Evolutionary conservation across 2,329 filamentous ascomycete species (phyloP).

Genomic region (Nothopassalora personata): DNA sequence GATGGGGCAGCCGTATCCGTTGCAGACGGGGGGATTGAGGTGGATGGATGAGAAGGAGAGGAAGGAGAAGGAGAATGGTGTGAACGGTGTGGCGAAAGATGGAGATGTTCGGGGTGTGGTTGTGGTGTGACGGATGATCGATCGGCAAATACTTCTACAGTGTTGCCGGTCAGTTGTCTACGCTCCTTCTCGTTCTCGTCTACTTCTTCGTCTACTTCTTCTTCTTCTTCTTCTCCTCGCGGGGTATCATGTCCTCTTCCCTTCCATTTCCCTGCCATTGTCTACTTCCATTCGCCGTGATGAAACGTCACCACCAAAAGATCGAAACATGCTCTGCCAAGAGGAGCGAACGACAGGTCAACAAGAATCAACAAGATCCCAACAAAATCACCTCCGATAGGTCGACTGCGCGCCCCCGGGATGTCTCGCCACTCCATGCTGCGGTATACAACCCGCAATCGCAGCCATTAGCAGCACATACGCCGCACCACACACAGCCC

Average conservation of each 20-base stretch:
- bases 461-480: constrained; percentile 40
- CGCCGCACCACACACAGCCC: constrained; percentile 35
- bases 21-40: constrained; percentile 54
- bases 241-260: constrained; percentile 1
- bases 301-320: background rate
- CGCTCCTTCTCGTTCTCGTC: background rate
- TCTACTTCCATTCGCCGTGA: background rate
- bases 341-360: too few relatives aligned
- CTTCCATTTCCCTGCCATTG: background rate
- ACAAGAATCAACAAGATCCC: too few relatives aligned
- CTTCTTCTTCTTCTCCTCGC: background rate
- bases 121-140: background rate
- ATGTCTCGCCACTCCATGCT: background rate
- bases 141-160: too few relatives aligned
- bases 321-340: background rate
- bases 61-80: background rate
- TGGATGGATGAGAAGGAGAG: constrained; percentile 15
- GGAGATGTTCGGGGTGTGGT: background rate
- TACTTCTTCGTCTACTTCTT: too few relatives aligned
- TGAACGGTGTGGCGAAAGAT: constrained; percentile 1
- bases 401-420: background rate
- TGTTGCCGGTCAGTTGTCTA: background rate
- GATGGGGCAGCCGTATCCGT: constrained; percentile 60
- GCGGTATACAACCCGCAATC: constrained; percentile 24
- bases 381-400: background rate